Evolutionary conservation across 805 yeast species (phyloP).

Genomic region (Pichia nakasei): DNA sequence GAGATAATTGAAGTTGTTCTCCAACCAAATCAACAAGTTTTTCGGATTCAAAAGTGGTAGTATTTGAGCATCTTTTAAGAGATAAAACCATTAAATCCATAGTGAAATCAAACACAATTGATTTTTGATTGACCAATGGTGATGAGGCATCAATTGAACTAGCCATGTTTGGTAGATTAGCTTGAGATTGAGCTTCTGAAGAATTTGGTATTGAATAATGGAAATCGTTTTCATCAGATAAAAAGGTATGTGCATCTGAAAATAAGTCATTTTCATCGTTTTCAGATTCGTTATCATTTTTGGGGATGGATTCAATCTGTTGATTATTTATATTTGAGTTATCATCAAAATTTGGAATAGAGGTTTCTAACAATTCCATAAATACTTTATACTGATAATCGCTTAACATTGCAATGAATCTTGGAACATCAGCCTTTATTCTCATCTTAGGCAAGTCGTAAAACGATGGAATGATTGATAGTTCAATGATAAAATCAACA

Average conservation of each 20-base stretch:
- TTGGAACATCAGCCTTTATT: constrained; percentile 71
- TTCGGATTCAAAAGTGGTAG: constrained; percentile 49
- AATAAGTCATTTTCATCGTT: background rate
- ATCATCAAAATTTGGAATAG: constrained; percentile 44
- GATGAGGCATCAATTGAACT: background rate
- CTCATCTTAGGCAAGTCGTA: constrained; percentile 61
- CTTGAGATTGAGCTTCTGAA: background rate
- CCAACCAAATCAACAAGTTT: constrained; percentile 68
- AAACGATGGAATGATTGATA: constrained; percentile 81
- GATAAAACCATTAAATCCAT: constrained; percentile 57
- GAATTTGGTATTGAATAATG: background rate
- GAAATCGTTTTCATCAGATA: background rate
- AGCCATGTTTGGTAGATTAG: background rate
- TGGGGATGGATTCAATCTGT: no score
- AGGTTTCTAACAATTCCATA: constrained; percentile 64
- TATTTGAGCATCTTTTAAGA: constrained; percentile 59
- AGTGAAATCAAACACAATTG: constrained; percentile 63
- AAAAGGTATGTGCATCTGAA: background rate
- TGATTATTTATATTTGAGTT: background rate
- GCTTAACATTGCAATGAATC: constrained; percentile 60
- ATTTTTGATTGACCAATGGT: constrained; percentile 37
- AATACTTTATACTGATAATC: constrained; percentile 87
- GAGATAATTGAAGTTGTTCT: constrained; percentile 50
- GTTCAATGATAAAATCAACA: constrained; percentile 63
- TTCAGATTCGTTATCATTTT: background rate